Evolutionary conservation across 2,329 filamentous ascomycete genomes (phyloP), one percentile per base, ranked within the genome.

Genomic region (Apiospora pterosperma): DNA sequence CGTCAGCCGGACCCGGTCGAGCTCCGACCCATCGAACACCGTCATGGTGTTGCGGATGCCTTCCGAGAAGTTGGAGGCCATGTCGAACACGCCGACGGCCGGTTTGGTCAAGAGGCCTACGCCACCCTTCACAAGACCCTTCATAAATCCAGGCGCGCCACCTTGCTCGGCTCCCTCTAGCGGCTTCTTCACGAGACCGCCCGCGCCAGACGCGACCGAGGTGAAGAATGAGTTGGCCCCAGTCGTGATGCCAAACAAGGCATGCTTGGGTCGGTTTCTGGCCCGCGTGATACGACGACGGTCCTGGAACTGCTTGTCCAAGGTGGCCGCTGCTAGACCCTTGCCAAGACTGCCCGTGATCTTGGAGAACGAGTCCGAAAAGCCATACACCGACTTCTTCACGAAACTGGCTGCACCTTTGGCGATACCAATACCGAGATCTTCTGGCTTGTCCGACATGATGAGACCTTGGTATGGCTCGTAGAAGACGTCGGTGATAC

Each of bases 241-340:
- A 3, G 94, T 92, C 2, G 95, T 96, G 61, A 99, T 95, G 62
- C 96, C 96, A 73, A 97, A 99, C 2, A 99, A 84, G 5, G 96
- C 96, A 76, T 99, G 96, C 82, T 99, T 99, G 3, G 96, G 96
- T 66, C 95, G 85, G 78, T 99, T 99, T 59, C 96, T 88, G 34
- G 93, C 92, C 66, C 93, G 89, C 3, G 94, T 94, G 84, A 98
- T 99, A 65, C 96, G 92, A 62, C 96, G 90, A 66, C 95, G 90
- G 77, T 98, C 94, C 77, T 99, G 96, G 81, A 98, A 99, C 75
- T 99, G 95, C 78, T 99, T 98, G 81, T 99, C 96, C 69, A 99
- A 86, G 5, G 95, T 97, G 21, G 96, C 96, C 38, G 94, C 96
- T 2, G 96, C 93, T 59, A 99, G 87, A 66, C 96, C 96, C 80